Percentiles rank a stretch among this genome's conserved stretches.
Conservation (phyloP, 2,329 filamentous ascomycete species). For the Lachnellula hyalina region DNA sequence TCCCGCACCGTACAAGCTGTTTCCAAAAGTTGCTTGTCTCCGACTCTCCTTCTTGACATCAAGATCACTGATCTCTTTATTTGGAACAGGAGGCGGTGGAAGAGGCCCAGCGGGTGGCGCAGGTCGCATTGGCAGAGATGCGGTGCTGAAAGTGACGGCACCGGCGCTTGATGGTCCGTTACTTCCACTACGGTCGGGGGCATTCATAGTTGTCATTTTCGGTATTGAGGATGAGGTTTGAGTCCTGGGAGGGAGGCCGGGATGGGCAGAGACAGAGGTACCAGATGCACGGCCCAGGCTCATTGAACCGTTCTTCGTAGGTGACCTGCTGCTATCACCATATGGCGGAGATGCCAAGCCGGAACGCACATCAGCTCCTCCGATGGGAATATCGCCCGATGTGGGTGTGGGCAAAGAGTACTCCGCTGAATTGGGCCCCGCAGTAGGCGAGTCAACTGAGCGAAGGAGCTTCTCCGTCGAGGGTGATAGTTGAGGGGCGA, state of each 20-base stretch:
- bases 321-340: slow-evolving; percentile 29
- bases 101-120: slow-evolving; percentile 53
- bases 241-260: slow-evolving; percentile 46
- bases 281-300: slow-evolving; percentile 43
- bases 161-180: slow-evolving; percentile 40
- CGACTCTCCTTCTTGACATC: slow-evolving; percentile 46
- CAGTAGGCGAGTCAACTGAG: slow-evolving; percentile 52
- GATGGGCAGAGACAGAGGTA: slow-evolving; percentile 34
- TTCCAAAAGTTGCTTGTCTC: slow-evolving; percentile 49
- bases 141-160: slow-evolving; percentile 43
- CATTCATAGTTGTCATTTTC: slow-evolving; percentile 37
- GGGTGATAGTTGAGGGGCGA: slow-evolving; percentile 74
- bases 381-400: slow-evolving; percentile 67
- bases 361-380: slow-evolving; percentile 42
- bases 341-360: slow-evolving; percentile 41
- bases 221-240: slow-evolving; percentile 49
- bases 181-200: slow-evolving; percentile 29
- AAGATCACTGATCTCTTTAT: slow-evolving; percentile 42
- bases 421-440: slow-evolving; percentile 32
- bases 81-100: slow-evolving; percentile 47
- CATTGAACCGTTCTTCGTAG: slow-evolving; percentile 36
- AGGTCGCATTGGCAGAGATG: slow-evolving; percentile 57
- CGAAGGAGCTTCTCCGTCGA: slow-evolving; percentile 72
- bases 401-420: slow-evolving; percentile 56
- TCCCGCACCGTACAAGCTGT: slow-evolving; percentile 26